Conservation (phyloP, 1,284 basidiomycete species). For the Ustanciosporium gigantosporum region DNA sequence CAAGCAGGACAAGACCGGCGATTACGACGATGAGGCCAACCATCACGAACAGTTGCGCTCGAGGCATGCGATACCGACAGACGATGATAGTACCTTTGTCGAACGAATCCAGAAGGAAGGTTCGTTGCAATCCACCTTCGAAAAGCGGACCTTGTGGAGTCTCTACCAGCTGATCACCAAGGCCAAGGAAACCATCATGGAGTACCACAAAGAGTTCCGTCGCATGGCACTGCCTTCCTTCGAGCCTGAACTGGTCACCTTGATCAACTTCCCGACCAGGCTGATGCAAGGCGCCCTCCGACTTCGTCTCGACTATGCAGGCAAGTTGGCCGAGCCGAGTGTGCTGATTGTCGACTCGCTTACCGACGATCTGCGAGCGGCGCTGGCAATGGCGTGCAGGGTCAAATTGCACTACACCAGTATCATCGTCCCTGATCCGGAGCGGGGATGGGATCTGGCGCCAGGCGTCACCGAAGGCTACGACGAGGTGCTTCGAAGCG, state of each 20-base stretch:
- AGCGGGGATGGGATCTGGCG: conserved; percentile 84
- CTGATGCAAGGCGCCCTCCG: conserved; percentile 89
- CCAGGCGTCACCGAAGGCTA: conserved; percentile 86
- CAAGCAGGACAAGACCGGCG: not conserved
- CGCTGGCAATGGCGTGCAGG: conserved; percentile 87
- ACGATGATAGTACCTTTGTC: conserved; percentile 68
- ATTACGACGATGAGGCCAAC: conserved; percentile 1
- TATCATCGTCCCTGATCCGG: conserved; percentile 80
- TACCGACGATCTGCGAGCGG: conserved; percentile 88
- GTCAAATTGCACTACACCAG: conserved; percentile 92
- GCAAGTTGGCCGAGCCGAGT: conserved; percentile 81
- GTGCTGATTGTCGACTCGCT: conserved; percentile 88
- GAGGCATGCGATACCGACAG: conserved; percentile 5
- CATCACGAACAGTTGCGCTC: conserved; percentile 7
- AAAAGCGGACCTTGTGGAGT: conserved; percentile 86
- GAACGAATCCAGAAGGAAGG: conserved; percentile 96
- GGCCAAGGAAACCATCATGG: conserved; percentile 84
- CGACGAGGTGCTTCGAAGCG: conserved; percentile 84
- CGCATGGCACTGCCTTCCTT: conserved; percentile 90
- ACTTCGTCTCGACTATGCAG: conserved; percentile 85
- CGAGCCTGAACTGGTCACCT: conserved; percentile 85
- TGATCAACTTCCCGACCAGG: conserved; percentile 92
- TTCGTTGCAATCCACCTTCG: conserved; percentile 88
- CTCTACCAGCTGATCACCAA: conserved; percentile 83
- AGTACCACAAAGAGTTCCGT: conserved; percentile 73